A percentile compares a stretch with the other conserved stretches of the same genome.
Conservation (phyloP, 306 rosid species). For the Malus sylvestris region DNA sequence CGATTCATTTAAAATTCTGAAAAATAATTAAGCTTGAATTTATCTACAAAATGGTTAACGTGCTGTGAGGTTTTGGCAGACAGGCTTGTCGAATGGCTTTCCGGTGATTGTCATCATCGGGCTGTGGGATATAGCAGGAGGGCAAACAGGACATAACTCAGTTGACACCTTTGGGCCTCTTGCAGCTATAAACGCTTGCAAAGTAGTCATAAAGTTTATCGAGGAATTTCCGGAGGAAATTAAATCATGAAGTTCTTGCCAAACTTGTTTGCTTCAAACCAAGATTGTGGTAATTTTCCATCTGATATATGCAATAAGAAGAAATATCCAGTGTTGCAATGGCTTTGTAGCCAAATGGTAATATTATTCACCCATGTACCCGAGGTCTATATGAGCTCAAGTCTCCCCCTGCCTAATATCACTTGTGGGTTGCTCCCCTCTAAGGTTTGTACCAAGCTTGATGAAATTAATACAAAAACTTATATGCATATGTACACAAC, state of each 20-base stretch:
- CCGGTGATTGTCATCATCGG: constrained; percentile 43
- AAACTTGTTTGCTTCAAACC: background rate
- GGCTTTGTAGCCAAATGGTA: too few species aligned
- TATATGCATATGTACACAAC: too few species aligned
- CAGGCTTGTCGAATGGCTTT: constrained; percentile 39
- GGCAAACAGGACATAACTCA: constrained; percentile 27
- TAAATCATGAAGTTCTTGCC: too few species aligned
- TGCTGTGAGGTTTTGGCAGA: constrained; percentile 19
- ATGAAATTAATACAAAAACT: too few species aligned
- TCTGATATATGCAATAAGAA: background rate
- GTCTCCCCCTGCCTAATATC: too few species aligned
- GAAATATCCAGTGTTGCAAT: too few species aligned
- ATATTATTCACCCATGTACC: too few species aligned
- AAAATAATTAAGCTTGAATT: background rate
- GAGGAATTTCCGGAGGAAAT: constrained; percentile 1
- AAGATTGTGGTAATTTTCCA: background rate
- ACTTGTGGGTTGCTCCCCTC: too few species aligned
- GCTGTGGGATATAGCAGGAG: constrained; percentile 53
- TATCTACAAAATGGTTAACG: background rate
- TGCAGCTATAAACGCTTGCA: constrained; percentile 39
- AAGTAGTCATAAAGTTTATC: constrained; percentile 24
- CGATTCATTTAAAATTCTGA: background rate
- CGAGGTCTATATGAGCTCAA: too few species aligned
- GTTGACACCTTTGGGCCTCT: constrained; percentile 30
- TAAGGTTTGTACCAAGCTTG: too few species aligned